Base-by-base conservation (phyloP, 345 rosid species). In the Gossypioides kirkii region DNA sequence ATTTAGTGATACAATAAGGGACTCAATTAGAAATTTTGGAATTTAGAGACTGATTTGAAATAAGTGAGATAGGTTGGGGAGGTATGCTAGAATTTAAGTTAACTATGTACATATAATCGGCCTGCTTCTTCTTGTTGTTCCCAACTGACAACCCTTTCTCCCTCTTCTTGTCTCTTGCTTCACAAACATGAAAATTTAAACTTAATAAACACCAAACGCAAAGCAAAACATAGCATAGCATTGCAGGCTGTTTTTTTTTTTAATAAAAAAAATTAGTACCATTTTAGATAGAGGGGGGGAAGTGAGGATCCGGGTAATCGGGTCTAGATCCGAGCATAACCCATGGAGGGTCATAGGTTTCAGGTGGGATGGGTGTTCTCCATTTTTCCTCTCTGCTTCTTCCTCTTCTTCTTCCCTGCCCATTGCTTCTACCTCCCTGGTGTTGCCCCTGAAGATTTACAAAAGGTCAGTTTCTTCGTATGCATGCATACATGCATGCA, bases 381-480 rank as follows among this genome's bases (percentile, higher is more conserved):
- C 38, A 6, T 32, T 32, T 32, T 32, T 61, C 60, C 32, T 73
- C 75, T 16, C 32, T 62, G 58, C 45, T 73, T 26, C 36, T 56
- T 73, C 46, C 5, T 73, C 69, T 61, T 47, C 58, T 32, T 23
- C 59, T 43, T 61, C 22, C 32, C 17, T 61, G 67, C 56, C 9
- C 59, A 61, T 73, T 61, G 60, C 69, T 73, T 73, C 69, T 73
- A 73, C 59, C 75, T 73, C 47, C 75, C 75, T 36, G 75, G 75
- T n/a, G 75, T 73, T 53, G 46, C 75, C 56, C 75, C 75, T n/a
- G 28, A 73, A 61, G 75, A 73, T 61, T 73, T 73, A 60, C 10
- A 49, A n/a, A 73, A 61, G 75, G 75, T 73, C 18, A n/a, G 60
- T n/a, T 61, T 50, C 28, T 28, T 28, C 43, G 1, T 36, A 41